These are phyloP conservation scores for Neonothopanus nambi DNA, from an alignment of 1,284 basidiomycete genomes.

Conservation along the genomic window DNA sequence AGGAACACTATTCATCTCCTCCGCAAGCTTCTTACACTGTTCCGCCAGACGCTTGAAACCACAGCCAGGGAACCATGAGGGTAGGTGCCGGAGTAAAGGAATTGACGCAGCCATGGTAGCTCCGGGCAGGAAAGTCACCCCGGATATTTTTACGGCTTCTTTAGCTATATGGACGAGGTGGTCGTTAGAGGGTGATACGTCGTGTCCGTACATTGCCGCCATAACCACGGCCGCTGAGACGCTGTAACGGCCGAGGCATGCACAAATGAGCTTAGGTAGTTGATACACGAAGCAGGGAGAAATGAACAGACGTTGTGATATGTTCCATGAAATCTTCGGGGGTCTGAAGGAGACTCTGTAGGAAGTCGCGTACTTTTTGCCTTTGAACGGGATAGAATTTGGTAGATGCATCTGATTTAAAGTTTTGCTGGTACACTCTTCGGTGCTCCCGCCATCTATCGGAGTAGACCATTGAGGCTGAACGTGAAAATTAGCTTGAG, in stretches of 20 bases:
- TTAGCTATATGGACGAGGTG: conserved; percentile 18
- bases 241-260: conserved; percentile 4
- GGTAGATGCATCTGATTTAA: conserved; percentile 21
- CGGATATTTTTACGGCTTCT: not conserved
- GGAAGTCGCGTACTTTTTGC: conserved; percentile 24
- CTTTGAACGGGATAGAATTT: conserved; percentile 23
- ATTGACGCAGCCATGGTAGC: too few species aligned
- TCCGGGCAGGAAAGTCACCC: too few species aligned
- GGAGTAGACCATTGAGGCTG: too few species aligned
- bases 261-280: conserved; percentile 16
- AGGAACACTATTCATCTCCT: conserved; percentile 2
- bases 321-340: conserved; percentile 26
- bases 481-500: too few species aligned
- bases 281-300: conserved; percentile 21
- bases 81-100: not conserved
- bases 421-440: conserved; percentile 30
- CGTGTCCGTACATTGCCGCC: too few species aligned
- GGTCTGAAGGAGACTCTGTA: conserved; percentile 21
- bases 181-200: conserved; percentile 27
- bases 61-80: conserved; percentile 13
- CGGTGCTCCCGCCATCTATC: conserved; percentile 28
- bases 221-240: not conserved
- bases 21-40: not conserved
- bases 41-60: conserved; percentile 2
- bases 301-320: conserved; percentile 25